Base-by-base conservation (phyloP, 2,329 filamentous ascomycete genomes). In the Capronia coronata region DNA sequence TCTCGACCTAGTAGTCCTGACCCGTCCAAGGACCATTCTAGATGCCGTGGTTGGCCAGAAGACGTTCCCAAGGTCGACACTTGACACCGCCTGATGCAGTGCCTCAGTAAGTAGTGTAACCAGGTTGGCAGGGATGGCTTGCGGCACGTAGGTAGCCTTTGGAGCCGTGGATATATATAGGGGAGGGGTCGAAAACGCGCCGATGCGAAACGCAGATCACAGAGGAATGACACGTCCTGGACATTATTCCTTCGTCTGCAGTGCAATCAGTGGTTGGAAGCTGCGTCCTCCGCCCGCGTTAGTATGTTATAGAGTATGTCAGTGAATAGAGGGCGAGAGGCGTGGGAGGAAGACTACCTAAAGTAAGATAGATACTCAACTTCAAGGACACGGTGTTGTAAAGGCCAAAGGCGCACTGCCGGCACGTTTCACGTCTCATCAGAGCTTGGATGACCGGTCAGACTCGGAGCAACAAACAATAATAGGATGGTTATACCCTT, bases 141-240 rank as follows among this genome's bases (percentile, higher is more conserved):
- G 7, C n/a, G 18, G 42, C 27, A 44, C 22, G 42, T 34, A 25
- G 38, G 38, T n/a, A 34, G 42, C 42, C 3, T 44, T 22, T 22
- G 21, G 10, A 22, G 18, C 42, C 14, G 27, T 44, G 42, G n/a
- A 21, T 44, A 44, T 32, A 41, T 23, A 41, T 41, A 41, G 38
- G 38, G 38, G 22, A 37, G 34, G 34, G 34, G 34, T 37, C 16
- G 34, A 37, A 18, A 19, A 9, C 14, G 34, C 34, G 30, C 34
- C 34, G 34, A 37, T 37, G 34, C 34, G 34, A 18, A 37, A 37
- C 34, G 34, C 34, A 37, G 34, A 37, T 37, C 34, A 6, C 16
- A 11, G 14, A 37, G 18, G 34, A 37, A 27, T 42, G 45, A 42
- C 45, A 48, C 45, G 45, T 48, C 25, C 38, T 8, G 39, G 45